Conservation (phyloP, 805 yeast species). For the Torulaspora microellipsoides region DNA sequence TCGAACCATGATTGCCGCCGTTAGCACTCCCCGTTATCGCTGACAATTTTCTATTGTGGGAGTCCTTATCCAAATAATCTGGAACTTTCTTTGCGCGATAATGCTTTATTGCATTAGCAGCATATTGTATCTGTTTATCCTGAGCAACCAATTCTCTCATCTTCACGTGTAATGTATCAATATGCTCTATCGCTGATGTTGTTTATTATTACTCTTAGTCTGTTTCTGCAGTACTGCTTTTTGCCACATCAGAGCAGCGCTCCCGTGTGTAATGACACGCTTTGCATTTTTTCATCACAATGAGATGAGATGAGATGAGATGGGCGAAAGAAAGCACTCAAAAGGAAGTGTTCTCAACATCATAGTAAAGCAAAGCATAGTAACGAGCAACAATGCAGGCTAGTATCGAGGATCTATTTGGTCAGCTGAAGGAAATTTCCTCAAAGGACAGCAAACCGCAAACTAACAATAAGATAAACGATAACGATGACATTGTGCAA, state of each 20-base stretch:
- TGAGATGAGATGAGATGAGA: slow-evolving; percentile 4
- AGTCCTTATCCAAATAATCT: slow-evolving; percentile 8
- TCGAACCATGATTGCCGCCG: slow-evolving; percentile 3
- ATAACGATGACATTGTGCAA: too few species aligned
- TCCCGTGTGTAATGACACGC: too few species aligned
- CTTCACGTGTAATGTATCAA: too few species aligned
- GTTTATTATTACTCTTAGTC: too few species aligned
- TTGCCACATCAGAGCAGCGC: too few species aligned
- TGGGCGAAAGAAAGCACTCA: not conserved
- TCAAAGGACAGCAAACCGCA: too few species aligned
- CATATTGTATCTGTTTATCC: slow-evolving; percentile 18
- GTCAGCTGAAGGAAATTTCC: slow-evolving; percentile 8
- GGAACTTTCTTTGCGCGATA: slow-evolving; percentile 10
- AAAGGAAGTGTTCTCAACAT: too few species aligned
- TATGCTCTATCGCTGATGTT: too few species aligned
- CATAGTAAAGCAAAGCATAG: too few species aligned
- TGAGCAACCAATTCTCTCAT: not conserved
- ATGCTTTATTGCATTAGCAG: slow-evolving; percentile 14
- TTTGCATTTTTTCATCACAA: too few species aligned
- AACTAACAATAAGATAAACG: not conserved
- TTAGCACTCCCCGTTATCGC: slow-evolving; percentile 4
- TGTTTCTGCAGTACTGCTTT: too few species aligned
- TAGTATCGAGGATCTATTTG: slow-evolving; percentile 21
- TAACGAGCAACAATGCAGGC: slow-evolving; percentile 1
- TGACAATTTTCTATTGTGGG: slow-evolving; percentile 8